phyloP scores from a whole-genome alignment of 2,329 filamentous ascomycete species.

The Fonsecaea multimorphosa region DNA sequence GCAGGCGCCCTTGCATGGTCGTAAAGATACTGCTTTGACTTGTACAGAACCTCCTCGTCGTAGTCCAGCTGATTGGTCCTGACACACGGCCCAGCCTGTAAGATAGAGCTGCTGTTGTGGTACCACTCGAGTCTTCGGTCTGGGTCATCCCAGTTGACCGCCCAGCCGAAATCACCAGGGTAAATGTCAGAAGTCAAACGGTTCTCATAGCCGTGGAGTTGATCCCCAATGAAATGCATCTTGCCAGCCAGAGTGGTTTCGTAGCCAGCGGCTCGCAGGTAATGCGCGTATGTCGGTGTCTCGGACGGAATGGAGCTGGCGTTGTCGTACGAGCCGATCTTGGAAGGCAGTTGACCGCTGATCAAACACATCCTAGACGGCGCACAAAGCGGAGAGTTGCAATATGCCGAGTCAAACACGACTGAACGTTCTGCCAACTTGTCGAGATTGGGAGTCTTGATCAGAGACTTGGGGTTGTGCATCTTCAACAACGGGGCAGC shows the following conservation, averaged over 20 bases:
- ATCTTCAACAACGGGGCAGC: slow-evolving; percentile 89
- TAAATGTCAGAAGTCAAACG: slow-evolving; percentile 95
- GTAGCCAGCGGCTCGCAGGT: slow-evolving; percentile 82
- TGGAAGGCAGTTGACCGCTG: slow-evolving; percentile 86
- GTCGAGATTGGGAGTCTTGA: slow-evolving; percentile 91
- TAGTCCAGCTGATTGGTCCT: slow-evolving; percentile 95
- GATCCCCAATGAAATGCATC: slow-evolving; percentile 97
- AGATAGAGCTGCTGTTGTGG: slow-evolving; percentile 91
- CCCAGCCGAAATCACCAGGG: slow-evolving; percentile 92
- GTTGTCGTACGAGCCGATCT: slow-evolving; percentile 91
- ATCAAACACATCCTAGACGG: slow-evolving; percentile 95
- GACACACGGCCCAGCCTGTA: slow-evolving; percentile 86
- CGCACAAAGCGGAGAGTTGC: slow-evolving; percentile 89
- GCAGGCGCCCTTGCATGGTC: slow-evolving; percentile 81
- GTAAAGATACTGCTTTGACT: slow-evolving; percentile 86
- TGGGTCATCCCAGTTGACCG: slow-evolving; percentile 93
- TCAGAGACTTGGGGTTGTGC: slow-evolving; percentile 85
- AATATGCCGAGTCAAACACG: slow-evolving; percentile 93
- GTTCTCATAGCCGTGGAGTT: slow-evolving; percentile 91
- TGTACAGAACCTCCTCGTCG: slow-evolving; percentile 95
- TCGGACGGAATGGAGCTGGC: slow-evolving; percentile 83
- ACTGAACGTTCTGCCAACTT: slow-evolving; percentile 79
- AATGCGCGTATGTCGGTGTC: slow-evolving; percentile 89
- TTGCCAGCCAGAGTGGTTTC: slow-evolving; percentile 91
- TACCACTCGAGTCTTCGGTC: slow-evolving; percentile 84